These are phyloP conservation scores for Citrus trifoliata DNA, from an alignment of 345 rosid genomes.

Conservation along the genomic window DNA sequence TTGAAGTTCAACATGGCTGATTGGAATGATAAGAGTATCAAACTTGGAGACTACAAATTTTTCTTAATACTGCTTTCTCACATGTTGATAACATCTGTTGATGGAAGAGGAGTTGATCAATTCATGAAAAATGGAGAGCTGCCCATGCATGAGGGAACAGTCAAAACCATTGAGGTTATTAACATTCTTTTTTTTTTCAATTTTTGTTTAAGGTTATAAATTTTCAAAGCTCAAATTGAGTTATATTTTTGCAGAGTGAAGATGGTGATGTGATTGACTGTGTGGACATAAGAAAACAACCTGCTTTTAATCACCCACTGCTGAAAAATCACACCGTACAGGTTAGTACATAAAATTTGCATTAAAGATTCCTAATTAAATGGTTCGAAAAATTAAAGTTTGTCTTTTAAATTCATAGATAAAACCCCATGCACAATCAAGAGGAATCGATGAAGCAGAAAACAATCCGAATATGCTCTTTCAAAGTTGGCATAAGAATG, in stretches of 20 bases:
- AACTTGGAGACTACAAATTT: not conserved
- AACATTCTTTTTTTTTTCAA: no score
- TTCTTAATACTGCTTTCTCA: not conserved
- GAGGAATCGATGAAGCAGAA: not conserved
- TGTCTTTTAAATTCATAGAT: not conserved
- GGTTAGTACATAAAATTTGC: not conserved
- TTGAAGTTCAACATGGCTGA: not conserved
- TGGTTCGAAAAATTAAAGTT: not conserved
- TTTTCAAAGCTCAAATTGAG: not conserved
- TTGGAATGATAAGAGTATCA: not conserved
- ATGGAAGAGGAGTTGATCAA: not conserved
- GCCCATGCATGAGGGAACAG: not conserved
- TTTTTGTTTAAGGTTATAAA: not conserved
- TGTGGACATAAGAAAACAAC: constrained; percentile 25
- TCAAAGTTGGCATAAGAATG: constrained; percentile 18
- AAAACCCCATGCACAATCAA: constrained; percentile 13
- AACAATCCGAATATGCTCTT: not conserved
- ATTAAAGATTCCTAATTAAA: not conserved
- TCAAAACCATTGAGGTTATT: constrained; percentile 1
- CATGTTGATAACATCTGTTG: not conserved
- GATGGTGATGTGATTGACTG: constrained; percentile 20
- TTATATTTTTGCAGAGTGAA: not conserved
- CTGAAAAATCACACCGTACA: constrained; percentile 22
- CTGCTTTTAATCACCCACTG: constrained; percentile 29
- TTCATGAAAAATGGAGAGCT: not conserved